Base-by-base conservation (phyloP, 148 eudicot species). In the Pharnaceum exiguum region DNA sequence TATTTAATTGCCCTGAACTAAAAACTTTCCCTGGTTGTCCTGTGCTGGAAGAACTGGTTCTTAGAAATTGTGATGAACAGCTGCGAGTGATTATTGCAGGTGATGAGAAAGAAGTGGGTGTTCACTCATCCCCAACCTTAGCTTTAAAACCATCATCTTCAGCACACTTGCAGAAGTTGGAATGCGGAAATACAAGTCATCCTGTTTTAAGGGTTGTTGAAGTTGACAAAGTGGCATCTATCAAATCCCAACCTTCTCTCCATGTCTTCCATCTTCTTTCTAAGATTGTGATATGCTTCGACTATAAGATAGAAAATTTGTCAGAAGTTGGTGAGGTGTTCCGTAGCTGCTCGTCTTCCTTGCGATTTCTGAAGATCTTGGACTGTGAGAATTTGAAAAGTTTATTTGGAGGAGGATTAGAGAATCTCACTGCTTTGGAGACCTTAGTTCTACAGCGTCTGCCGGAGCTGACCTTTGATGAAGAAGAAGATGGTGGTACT, bases 381-480 rank as follows among this genome's bases (percentile, higher is more conserved):
- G 2, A 5, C 13, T 47, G 42, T 24, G n/a, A 27, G 1, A 32
- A 66, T 10, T 9, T 57, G 5, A 22, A 15, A 25, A 49, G 33
- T 48, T 32, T 66, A 10, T 30, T 23, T 22, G 45, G 46, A 43
- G 68, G 68, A n/a, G n/a, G n/a, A 16, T 44, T 64, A 35, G 30
- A 43, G 60, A 43, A 64, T 45, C 53, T 68, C 26, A 59, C 53
- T 33, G 45, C 43, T 44, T 43, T 64, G 42, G 49, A 43, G 23
- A 52, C 23, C 27, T 17, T 52, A 25, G 13, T 22, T 23, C 3
- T 51, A 21, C 31, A 25, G 5, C 13, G 46, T 16, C 6, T 24
- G 16, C 17, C 60, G 15, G 12, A 16, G 3, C 42, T 51, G 36
- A 28, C 5, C 1, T 17, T 42, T 1, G 10, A 48, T 31, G 18